Percentiles rank a stretch among this genome's conserved stretches.
These are phyloP conservation scores for Phlyctochytrium arcticum DNA, from an alignment of 192 early-diverging fungal species.

Conservation along the genomic window DNA sequence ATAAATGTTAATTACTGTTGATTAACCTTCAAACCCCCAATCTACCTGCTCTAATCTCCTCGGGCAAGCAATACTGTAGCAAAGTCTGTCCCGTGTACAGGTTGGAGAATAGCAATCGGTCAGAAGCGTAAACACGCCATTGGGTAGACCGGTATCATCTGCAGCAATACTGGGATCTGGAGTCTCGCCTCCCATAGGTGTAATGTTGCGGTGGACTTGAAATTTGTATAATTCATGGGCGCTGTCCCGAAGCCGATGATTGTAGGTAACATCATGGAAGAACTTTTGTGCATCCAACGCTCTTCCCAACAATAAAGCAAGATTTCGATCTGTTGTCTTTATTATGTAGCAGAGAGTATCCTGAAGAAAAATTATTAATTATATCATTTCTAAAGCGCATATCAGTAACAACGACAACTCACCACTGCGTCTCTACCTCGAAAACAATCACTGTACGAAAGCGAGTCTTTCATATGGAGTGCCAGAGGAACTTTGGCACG, in stretches of 20 bases:
- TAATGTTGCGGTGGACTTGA: slow-evolving; percentile 32
- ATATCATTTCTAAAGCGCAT: background rate
- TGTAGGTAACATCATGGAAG: slow-evolving; percentile 89
- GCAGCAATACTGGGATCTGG: slow-evolving; percentile 4
- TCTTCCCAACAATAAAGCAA: slow-evolving; percentile 81
- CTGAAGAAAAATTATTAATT: slow-evolving; percentile 24
- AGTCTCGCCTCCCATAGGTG: background rate
- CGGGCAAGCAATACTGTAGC: slow-evolving; percentile 89
- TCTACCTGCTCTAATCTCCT: slow-evolving; percentile 66
- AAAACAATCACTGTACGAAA: slow-evolving; percentile 83
- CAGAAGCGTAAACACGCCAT: slow-evolving; percentile 86
- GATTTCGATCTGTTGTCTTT: slow-evolving; percentile 78
- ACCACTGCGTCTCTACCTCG: slow-evolving; percentile 86
- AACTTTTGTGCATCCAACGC: slow-evolving; percentile 86
- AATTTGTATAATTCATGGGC: slow-evolving; percentile 80
- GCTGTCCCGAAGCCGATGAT: slow-evolving; percentile 82
- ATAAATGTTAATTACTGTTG: no score
- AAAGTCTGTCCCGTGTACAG: slow-evolving; percentile 72
- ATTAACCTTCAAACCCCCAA: no score
- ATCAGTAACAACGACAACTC: slow-evolving; percentile 6
- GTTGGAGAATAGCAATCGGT: slow-evolving; percentile 94
- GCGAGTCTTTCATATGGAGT: slow-evolving; percentile 67
- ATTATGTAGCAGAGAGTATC: slow-evolving; percentile 78
- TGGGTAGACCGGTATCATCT: slow-evolving; percentile 44
- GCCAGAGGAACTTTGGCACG: slow-evolving; percentile 17